These are phyloP conservation scores for Raphanus raphanistrum DNA, from an alignment of 345 rosid genomes.

Conservation along the genomic window DNA sequence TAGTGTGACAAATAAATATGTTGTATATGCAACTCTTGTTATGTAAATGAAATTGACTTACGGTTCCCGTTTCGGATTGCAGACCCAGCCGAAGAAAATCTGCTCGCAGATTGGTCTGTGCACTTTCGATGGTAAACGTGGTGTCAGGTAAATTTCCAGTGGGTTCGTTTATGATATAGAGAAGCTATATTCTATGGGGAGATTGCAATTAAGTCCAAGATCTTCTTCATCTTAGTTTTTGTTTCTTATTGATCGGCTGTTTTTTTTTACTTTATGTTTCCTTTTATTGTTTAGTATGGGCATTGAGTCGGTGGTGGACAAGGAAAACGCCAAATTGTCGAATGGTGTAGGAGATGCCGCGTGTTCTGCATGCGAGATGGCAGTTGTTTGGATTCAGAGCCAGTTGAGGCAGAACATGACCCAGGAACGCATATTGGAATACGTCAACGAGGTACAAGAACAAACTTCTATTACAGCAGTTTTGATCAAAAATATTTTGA, in stretches of 20 bases:
- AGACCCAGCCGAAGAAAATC: constrained; percentile 72
- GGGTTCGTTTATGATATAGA: not conserved
- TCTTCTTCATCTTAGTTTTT: constrained; percentile 14
- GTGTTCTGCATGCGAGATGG: constrained; percentile 90
- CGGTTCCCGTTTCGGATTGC: not conserved
- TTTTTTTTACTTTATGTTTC: not conserved
- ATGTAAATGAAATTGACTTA: constrained; percentile 5
- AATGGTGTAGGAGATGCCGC: constrained; percentile 47
- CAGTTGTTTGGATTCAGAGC: constrained; percentile 89
- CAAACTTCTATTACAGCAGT: not conserved
- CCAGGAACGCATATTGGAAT: constrained; percentile 58
- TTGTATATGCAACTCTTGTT: not conserved
- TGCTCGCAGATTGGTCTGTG: constrained; percentile 90
- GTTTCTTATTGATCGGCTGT: not conserved
- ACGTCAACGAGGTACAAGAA: constrained; percentile 54
- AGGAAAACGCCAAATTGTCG: constrained; percentile 46
- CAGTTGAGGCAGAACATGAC: constrained; percentile 76
- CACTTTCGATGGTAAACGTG: constrained; percentile 73
- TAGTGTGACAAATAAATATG: not conserved
- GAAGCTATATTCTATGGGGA: not conserved
- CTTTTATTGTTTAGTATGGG: constrained; percentile 49
- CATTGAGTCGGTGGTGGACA: constrained; percentile 71
- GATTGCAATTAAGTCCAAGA: not conserved
- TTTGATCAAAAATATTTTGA: not conserved
- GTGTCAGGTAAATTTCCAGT: constrained; percentile 64